These are phyloP conservation scores for Bipolaris sorokiniana DNA, from an alignment of 2,329 filamentous ascomycete species.

Conservation along the genomic window DNA sequence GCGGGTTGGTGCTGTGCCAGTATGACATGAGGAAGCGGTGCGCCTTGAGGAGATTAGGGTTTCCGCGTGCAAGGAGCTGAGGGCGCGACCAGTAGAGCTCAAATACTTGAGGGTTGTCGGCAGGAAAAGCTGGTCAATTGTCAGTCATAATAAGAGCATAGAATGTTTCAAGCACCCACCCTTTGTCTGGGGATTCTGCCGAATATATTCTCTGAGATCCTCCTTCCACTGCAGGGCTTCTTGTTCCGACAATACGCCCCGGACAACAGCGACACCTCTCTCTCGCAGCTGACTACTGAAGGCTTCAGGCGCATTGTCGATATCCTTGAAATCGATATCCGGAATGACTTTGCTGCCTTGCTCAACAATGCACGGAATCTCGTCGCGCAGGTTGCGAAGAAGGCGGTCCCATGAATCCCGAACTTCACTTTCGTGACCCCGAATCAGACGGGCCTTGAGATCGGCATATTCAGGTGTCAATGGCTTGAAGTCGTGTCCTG, in stretches of 20 bases:
- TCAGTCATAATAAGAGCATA: slow-evolving; percentile 10
- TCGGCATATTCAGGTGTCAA: slow-evolving; percentile 55
- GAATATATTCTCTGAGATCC: slow-evolving; percentile 53
- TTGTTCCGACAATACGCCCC: slow-evolving; percentile 53
- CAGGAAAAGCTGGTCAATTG: slow-evolving; percentile 51
- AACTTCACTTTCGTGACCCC: slow-evolving; percentile 56
- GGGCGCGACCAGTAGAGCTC: slow-evolving; percentile 59
- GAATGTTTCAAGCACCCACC: slow-evolving; percentile 22
- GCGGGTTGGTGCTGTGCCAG: slow-evolving; percentile 55
- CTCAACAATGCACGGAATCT: slow-evolving; percentile 54
- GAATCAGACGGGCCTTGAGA: slow-evolving; percentile 54
- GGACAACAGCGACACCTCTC: slow-evolving; percentile 59
- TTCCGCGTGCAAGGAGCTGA: slow-evolving; percentile 55
- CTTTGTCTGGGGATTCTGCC: slow-evolving; percentile 54
- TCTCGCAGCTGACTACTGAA: slow-evolving; percentile 66
- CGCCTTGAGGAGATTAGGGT: slow-evolving; percentile 55
- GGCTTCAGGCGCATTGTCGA: slow-evolving; percentile 56
- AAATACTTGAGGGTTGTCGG: slow-evolving; percentile 57
- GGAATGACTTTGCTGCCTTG: slow-evolving; percentile 53
- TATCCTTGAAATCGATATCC: slow-evolving; percentile 56
- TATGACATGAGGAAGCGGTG: slow-evolving; percentile 57
- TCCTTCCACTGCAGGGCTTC: slow-evolving; percentile 55
- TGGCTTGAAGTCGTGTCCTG: slow-evolving; percentile 54
- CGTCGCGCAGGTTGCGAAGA: slow-evolving; percentile 51
- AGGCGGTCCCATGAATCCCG: slow-evolving; percentile 56